A percentile compares a stretch with the other conserved stretches of the same genome.
Conservation (phyloP, 73 alveolate species). For the Blepharisma stoltei region DNA sequence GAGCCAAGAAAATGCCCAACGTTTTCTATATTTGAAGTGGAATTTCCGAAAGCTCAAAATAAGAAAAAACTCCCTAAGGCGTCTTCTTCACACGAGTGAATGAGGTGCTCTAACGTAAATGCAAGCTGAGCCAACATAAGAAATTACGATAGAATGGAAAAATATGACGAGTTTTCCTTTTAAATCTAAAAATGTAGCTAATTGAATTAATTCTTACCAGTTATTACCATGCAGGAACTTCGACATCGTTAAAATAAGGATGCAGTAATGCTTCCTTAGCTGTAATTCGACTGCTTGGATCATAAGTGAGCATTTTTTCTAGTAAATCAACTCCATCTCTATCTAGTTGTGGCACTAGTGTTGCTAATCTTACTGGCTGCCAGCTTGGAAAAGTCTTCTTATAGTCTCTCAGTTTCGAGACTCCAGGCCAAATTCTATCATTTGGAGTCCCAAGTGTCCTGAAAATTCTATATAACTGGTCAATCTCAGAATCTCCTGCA, state of each 20-base stretch:
- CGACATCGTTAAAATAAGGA: conserved; percentile 35
- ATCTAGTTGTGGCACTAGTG: conserved; percentile 72
- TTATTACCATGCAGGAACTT: conserved; percentile 19
- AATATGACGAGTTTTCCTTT: too few relatives aligned
- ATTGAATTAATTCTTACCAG: not conserved
- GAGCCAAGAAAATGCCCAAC: too few relatives aligned
- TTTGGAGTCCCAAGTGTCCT: conserved; percentile 76
- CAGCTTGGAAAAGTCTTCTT: conserved; percentile 71
- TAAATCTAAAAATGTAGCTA: too few relatives aligned
- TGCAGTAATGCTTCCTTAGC: conserved; percentile 72
- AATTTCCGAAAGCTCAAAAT: too few relatives aligned
- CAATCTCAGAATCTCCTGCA: conserved; percentile 77
- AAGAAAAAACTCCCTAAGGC: too few relatives aligned
- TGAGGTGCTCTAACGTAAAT: too few relatives aligned
- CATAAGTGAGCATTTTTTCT: conserved; percentile 67
- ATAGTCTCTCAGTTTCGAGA: conserved; percentile 60
- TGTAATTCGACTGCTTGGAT: conserved; percentile 67
- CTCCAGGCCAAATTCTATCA: conserved; percentile 71
- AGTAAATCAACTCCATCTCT: conserved; percentile 70
- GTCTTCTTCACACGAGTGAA: too few relatives aligned
- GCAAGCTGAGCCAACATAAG: too few relatives aligned
- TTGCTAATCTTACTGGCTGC: conserved; percentile 54
- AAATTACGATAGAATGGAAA: too few relatives aligned
- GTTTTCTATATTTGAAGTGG: too few relatives aligned
- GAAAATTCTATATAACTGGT: conserved; percentile 63